Evolutionary conservation across 371 early-diverging fungal species (phyloP).

Genomic region (Rhizomucor miehei): DNA sequence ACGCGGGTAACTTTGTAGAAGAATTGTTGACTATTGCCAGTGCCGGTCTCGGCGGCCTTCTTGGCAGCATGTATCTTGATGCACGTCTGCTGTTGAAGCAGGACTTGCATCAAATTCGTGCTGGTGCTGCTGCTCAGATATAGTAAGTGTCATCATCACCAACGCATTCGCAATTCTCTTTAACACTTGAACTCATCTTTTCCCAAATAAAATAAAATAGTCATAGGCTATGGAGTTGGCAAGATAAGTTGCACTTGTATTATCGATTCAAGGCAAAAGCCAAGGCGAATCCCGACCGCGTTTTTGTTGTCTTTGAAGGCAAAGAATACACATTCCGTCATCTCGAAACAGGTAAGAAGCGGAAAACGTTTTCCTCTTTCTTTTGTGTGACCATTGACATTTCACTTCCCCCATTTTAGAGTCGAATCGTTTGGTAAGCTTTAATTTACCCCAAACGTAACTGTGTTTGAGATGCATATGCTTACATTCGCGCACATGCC

Average conservation of each 20-base stretch:
- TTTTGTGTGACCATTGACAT: background rate
- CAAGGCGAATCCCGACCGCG: constrained; percentile 16
- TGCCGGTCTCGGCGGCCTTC: constrained; percentile 21
- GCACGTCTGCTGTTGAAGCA: constrained; percentile 22
- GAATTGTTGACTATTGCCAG: constrained; percentile 17
- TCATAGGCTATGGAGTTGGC: constrained; percentile 21
- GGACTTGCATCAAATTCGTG: constrained; percentile 22
- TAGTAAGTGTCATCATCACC: constrained; percentile 11
- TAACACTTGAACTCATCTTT: background rate
- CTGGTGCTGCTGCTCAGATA: constrained; percentile 19
- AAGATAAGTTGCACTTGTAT: constrained; percentile 23
- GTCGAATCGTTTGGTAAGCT: constrained; percentile 17
- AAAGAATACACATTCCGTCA: constrained; percentile 24
- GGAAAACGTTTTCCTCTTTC: background rate
- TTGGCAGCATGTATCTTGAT: constrained; percentile 35
- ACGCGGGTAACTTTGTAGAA: constrained; percentile 2
- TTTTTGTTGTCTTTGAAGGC: constrained; percentile 28
- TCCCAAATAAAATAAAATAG: constrained; percentile 1
- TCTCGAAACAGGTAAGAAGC: constrained; percentile 22
- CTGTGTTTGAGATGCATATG: no score
- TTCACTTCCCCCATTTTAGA: constrained; percentile 3
- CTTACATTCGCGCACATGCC: constrained; percentile 5
- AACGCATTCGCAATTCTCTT: no score
- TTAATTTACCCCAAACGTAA: no score
- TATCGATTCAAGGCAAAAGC: constrained; percentile 28